Conservation (phyloP, 2,329 filamentous ascomycete species). For the Sarocladiaceae sp. region DNA sequence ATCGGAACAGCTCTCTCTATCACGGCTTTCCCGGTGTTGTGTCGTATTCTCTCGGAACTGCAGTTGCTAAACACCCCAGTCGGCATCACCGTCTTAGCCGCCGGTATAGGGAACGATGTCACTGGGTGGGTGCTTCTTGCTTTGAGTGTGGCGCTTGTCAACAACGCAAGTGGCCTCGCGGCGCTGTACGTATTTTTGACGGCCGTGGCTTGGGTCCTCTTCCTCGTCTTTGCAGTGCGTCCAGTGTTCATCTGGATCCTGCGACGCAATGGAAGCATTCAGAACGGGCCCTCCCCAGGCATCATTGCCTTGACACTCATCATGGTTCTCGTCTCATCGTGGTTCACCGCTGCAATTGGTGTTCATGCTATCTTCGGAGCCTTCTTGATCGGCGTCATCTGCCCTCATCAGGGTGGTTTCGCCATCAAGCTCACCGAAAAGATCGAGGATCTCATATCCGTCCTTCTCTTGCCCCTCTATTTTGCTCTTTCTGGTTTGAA, state of each 20-base stretch:
- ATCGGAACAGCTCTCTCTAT: conserved; percentile 92
- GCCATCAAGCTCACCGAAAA: conserved; percentile 89
- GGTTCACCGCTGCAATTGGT: conserved; percentile 84
- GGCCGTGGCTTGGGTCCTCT: conserved; percentile 66
- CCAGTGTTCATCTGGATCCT: conserved; percentile 72
- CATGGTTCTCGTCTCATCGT: conserved; percentile 70
- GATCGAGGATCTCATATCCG: conserved; percentile 82
- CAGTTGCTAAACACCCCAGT: conserved; percentile 79
- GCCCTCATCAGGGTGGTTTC: conserved; percentile 83
- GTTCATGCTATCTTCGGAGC: conserved; percentile 92
- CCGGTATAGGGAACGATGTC: conserved; percentile 86
- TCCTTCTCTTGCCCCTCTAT: conserved; percentile 82
- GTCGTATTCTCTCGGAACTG: conserved; percentile 85
- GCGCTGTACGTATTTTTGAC: conserved; percentile 80
- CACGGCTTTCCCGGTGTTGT: conserved; percentile 84
- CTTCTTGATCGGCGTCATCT: conserved; percentile 83
- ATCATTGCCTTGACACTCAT: conserved; percentile 79
- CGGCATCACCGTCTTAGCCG: conserved; percentile 81
- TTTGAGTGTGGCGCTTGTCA: conserved; percentile 87
- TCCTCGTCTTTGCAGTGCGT: conserved; percentile 66
- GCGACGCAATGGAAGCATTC: conserved; percentile 65
- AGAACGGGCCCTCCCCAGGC: conserved; percentile 81
- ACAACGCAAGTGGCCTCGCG: conserved; percentile 73
- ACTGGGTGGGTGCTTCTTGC: conserved; percentile 76
- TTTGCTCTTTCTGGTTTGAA: conserved; percentile 87